Percentiles rank a stretch among this genome's conserved stretches.
Evolutionary conservation across 768 basidiomycete genomes (phyloP).

Genomic region (Exidia glandulosa): DNA sequence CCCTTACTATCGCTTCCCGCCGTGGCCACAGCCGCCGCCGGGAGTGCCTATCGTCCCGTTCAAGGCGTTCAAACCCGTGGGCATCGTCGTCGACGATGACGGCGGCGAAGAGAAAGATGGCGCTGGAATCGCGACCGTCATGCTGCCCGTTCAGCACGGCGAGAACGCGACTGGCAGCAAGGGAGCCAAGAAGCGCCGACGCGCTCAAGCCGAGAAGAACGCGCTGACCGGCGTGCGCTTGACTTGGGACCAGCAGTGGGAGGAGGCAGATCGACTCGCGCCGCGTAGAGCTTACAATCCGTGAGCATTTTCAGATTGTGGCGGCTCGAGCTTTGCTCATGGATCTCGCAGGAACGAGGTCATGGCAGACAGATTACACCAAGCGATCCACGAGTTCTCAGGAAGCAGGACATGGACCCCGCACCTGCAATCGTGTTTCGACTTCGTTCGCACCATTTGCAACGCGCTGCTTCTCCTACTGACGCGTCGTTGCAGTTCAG

Average conservation of each 20-base stretch:
- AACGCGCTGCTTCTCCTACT: neutral
- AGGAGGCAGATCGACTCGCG: neutral
- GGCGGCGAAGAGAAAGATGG: constrained; percentile 54
- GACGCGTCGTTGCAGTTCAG: neutral
- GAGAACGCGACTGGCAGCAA: neutral
- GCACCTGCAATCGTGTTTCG: neutral
- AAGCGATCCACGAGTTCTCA: neutral
- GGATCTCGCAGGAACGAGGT: neutral
- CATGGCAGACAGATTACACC: neutral
- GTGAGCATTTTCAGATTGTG: neutral
- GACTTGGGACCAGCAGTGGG: neutral
- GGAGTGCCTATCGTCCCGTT: constrained; percentile 45
- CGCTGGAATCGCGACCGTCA: constrained; percentile 54
- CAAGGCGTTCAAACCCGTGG: constrained; percentile 42
- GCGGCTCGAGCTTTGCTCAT: neutral
- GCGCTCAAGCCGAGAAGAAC: neutral
- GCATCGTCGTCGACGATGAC: constrained; percentile 35
- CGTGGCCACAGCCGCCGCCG: constrained; percentile 34
- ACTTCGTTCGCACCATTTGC: neutral
- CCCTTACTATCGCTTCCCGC: constrained; percentile 30
- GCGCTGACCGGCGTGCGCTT: neutral
- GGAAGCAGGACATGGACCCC: neutral
- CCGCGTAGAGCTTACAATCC: neutral
- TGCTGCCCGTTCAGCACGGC: constrained; percentile 38
- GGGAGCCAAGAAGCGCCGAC: neutral